Evolutionary conservation across 495 filamentous ascomycete species (phyloP).

Genomic region (Trichocladium uniseriatum): DNA sequence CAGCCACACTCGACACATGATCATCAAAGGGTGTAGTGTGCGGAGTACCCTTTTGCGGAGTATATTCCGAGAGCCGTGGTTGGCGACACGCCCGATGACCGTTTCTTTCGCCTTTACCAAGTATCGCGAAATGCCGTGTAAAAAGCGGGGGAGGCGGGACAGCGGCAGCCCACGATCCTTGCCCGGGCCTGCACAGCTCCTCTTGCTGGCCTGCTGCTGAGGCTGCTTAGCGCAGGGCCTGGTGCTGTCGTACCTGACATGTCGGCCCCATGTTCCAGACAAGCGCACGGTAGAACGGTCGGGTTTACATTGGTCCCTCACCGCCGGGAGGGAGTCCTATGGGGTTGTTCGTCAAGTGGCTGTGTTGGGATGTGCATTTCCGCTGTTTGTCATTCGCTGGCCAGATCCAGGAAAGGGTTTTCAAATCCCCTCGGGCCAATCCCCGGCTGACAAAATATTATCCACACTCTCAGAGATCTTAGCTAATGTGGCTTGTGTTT

Average conservation of each 20-base stretch:
- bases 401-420: no score
- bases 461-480: no score
- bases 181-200: not conserved
- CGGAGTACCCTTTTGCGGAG: no score
- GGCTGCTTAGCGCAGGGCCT: no score
- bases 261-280: not conserved
- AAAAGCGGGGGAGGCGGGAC: not conserved
- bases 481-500: no score
- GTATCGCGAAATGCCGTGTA: not conserved
- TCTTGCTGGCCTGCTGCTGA: not conserved
- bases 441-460: no score
- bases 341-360: not conserved
- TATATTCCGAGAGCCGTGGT: not conserved
- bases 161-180: not conserved
- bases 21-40: no score
- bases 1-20: not conserved
- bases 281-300: no score
- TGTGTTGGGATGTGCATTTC: not conserved
- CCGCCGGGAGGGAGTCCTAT: no score
- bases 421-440: no score
- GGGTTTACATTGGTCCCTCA: no score
- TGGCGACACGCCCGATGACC: not conserved
- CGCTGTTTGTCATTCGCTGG: no score
- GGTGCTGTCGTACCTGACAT: not conserved
- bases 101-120: not conserved